These are phyloP conservation scores for Nannochloropsis oceanica DNA, from an alignment of 108 stramenopile species.

Conservation along the genomic window DNA sequence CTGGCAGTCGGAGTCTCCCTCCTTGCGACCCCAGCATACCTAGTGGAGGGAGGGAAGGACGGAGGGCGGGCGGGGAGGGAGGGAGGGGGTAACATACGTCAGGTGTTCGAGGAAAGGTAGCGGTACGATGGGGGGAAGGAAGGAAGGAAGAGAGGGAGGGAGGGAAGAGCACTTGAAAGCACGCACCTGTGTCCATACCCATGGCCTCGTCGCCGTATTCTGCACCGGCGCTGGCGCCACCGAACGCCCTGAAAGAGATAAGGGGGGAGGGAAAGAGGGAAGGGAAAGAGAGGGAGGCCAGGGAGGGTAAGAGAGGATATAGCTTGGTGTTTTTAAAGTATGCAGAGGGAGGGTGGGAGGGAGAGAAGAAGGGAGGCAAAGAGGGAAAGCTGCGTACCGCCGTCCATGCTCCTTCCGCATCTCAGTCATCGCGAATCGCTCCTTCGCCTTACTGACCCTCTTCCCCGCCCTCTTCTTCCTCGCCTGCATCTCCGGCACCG, in stretches of 20 bases:
- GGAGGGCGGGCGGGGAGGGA: no score
- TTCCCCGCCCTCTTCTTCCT: constrained; percentile 86
- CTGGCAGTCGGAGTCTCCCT: neutral
- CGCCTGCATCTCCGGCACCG: constrained; percentile 55
- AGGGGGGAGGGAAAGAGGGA: neutral
- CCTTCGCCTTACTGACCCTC: constrained; percentile 58
- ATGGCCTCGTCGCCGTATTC: constrained; percentile 91
- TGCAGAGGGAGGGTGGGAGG: constrained; percentile 12
- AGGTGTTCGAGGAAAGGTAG: neutral
- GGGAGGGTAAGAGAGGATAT: constrained; percentile 6
- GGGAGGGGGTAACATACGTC: neutral
- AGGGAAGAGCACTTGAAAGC: neutral
- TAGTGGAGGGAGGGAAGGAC: neutral
- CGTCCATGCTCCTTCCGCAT: constrained; percentile 81
- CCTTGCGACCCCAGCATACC: constrained; percentile 52
- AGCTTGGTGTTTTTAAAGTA: no score
- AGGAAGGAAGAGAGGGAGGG: neutral
- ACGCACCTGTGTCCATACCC: constrained; percentile 72
- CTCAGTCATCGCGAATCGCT: constrained; percentile 82
- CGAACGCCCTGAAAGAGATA: constrained; percentile 26
- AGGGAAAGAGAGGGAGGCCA: constrained; percentile 6
- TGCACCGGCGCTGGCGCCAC: neutral
- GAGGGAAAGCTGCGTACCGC: constrained; percentile 17
- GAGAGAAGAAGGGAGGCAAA: neutral
- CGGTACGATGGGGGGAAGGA: neutral